Evolutionary conservation across 2,329 filamentous ascomycete species (phyloP).

Genomic region (Fusarium sp.): DNA sequence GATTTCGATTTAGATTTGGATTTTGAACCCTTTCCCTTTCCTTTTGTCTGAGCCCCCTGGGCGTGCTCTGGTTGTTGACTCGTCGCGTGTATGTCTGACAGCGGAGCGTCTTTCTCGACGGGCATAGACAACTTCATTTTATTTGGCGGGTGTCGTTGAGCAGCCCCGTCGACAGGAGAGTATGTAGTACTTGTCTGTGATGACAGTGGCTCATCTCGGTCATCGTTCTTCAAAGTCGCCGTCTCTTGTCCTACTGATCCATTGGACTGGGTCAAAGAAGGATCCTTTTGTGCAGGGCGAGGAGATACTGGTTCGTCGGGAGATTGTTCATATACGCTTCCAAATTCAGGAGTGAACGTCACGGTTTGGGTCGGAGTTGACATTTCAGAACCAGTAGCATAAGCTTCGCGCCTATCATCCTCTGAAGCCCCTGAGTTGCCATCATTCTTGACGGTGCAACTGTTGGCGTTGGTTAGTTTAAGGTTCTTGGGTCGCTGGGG

Average conservation of each 20-base stretch:
- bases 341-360: slow-evolving; percentile 24
- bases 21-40: slow-evolving; percentile 36
- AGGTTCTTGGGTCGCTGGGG: slow-evolving; percentile 33
- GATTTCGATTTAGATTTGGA: slow-evolving; percentile 18
- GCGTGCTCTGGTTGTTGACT: background rate
- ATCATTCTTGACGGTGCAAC: background rate
- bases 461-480: slow-evolving; percentile 10
- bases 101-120: background rate
- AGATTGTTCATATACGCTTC: slow-evolving; percentile 20
- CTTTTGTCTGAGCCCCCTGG: slow-evolving; percentile 13
- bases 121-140: background rate
- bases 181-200: background rate
- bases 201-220: background rate
- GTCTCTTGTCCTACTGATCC: background rate
- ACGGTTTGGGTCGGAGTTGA: slow-evolving; percentile 26
- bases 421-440: background rate
- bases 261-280: background rate
- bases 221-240: background rate
- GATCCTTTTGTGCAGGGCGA: background rate
- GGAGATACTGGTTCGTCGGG: background rate
- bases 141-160: background rate
- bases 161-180: background rate
- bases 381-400: slow-evolving; percentile 9
- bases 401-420: slow-evolving; percentile 10
- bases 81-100: background rate